Evolutionary conservation across 2,329 filamentous ascomycete species (phyloP).

Genomic region (Penicillium carneum): DNA sequence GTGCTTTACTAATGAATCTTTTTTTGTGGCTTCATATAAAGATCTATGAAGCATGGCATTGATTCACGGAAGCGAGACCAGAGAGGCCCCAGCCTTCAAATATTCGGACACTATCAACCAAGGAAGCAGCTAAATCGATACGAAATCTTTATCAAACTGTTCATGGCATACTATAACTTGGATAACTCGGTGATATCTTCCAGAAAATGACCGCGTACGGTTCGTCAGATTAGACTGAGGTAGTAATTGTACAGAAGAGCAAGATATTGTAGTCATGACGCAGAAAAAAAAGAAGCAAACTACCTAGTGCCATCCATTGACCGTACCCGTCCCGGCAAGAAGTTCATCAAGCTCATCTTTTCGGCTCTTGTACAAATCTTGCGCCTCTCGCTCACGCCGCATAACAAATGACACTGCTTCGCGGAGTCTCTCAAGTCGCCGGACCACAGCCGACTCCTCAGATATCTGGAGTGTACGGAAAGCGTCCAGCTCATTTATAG

Average conservation of each 20-base stretch:
- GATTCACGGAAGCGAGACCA: background rate
- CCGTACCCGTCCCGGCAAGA: constrained; percentile 40
- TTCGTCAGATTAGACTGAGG: constrained; percentile 17
- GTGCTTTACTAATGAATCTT: background rate
- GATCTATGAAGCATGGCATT: too few species aligned
- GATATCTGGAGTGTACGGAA: constrained; percentile 78
- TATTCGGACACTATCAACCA: background rate
- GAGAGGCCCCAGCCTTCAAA: background rate
- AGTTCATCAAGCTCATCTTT: constrained; percentile 79
- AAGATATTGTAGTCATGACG: constrained; percentile 17
- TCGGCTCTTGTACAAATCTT: constrained; percentile 79
- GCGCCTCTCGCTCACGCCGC: constrained; percentile 84
- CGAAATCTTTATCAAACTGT: background rate
- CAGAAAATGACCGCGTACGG: constrained; percentile 1
- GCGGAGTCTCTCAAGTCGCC: constrained; percentile 75
- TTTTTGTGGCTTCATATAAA: constrained; percentile 1
- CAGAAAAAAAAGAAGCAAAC: constrained; percentile 17
- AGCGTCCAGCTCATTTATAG: constrained; percentile 72
- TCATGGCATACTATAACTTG: background rate
- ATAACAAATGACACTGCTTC: constrained; percentile 85
- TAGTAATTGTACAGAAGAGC: constrained; percentile 19
- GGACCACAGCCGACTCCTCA: constrained; percentile 77
- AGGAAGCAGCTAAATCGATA: background rate
- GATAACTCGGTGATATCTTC: background rate
- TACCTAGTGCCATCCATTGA: constrained; percentile 51